Evolutionary conservation across 179 eudicot species (phyloP), one percentile per base, ranked within the genome.

Genomic region (Spinacia oleracea): DNA sequence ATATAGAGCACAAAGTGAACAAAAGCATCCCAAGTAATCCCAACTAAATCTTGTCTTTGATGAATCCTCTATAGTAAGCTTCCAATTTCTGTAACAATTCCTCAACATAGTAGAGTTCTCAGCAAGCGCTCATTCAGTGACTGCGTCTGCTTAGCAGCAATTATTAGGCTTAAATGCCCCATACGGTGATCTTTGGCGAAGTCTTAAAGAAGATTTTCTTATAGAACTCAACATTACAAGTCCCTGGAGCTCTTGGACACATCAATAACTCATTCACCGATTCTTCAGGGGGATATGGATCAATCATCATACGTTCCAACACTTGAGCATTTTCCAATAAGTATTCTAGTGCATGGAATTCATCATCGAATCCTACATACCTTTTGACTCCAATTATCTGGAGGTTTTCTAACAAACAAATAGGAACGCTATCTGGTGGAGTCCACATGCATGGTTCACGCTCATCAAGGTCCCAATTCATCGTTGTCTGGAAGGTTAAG

Each of bases 311-410:
- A 9, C 4, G n/a, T 4, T 42, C 23, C 11, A 74, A 15, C 25
- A 38, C 51, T 23, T 16, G 53, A 14, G 66, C 77, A 55, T 73
- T 56, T 18, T 10, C 12, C 20, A 74, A 59, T 38, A 74, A 38
- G 40, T 74, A 59, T 7, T 74, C 53, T 71, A 38, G 16, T 59
- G 9, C 48, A 25, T 74, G 56, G 2, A 74, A 25, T 38, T 59
- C 67, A 3, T 40, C 77, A 59, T 74, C 18, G 25, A n/a, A n/a
- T 58, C 68, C 77, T 58, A 16, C 14, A 2, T 25, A 74, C 21
- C 11, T 0, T 12, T 32, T 27, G n/a, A 58, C 12, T 23, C 65
- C 68, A 23, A 74, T 40, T 12, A 23, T 4, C 34, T 40, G 48
- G 4, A 74, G 35, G 10, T 43, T 16, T 6, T 56, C 34, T 51